Evolutionary conservation across 495 filamentous ascomycete genomes (phyloP).

Genomic region (Saxophila tyrrhenica): DNA sequence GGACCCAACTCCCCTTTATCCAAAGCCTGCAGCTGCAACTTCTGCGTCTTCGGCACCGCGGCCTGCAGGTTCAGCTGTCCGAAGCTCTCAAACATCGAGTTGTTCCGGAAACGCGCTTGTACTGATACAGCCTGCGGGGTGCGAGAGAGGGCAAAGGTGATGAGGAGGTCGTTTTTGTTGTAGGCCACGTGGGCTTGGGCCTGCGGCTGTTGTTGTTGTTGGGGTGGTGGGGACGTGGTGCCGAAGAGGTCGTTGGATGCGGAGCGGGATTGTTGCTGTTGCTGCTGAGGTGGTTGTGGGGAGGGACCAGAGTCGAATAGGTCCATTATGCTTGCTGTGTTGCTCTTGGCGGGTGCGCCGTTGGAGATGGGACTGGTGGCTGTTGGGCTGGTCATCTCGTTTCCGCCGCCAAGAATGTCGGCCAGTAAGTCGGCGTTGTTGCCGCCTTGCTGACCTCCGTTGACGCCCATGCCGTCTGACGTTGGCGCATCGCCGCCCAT

Average conservation of each 20-base stretch:
- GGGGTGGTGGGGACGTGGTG: not conserved
- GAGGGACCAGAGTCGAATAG: constrained; percentile 47
- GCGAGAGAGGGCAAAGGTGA: constrained; percentile 72
- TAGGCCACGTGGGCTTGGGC: constrained; percentile 53
- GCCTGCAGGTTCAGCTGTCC: constrained; percentile 72
- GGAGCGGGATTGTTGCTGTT: constrained; percentile 19
- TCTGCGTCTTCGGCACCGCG: constrained; percentile 91
- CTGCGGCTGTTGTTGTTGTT: too few relatives aligned
- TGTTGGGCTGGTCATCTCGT: constrained; percentile 34
- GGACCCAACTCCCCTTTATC: constrained; percentile 62
- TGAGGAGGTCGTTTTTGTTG: constrained; percentile 69
- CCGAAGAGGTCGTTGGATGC: constrained; percentile 37
- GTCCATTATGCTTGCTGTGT: constrained; percentile 75
- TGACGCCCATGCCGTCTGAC: constrained; percentile 26
- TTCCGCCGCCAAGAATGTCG: constrained; percentile 63
- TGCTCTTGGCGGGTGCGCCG: constrained; percentile 25
- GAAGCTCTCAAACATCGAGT: constrained; percentile 50
- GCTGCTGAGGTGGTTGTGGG: constrained; percentile 20
- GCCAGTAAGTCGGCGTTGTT: constrained; percentile 80
- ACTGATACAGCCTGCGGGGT: constrained; percentile 66
- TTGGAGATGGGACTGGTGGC: constrained; percentile 41
- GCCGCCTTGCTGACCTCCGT: constrained; percentile 42
- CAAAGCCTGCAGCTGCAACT: constrained; percentile 78
- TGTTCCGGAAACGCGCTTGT: constrained; percentile 71
- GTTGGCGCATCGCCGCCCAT: constrained; percentile 60